phyloP scores from a whole-genome alignment of 148 eudicot genomes.

The Dysphania ambrosioides region DNA sequence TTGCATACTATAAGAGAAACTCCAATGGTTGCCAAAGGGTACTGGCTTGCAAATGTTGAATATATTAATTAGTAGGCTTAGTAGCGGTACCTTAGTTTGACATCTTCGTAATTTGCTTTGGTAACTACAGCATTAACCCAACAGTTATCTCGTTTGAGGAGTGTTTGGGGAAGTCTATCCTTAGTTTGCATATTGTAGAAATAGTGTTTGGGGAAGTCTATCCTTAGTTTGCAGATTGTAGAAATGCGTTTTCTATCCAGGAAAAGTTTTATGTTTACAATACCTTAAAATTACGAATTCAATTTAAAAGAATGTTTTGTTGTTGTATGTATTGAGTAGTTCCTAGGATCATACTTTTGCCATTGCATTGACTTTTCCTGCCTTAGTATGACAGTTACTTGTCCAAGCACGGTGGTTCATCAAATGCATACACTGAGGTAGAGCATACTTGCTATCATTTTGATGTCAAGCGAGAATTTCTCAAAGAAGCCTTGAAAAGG shows the following conservation, averaged over 20 bases:
- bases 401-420: conserved; percentile 96
- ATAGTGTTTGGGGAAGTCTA: background rate
- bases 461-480: conserved; percentile 83
- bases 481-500: conserved; percentile 66
- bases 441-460: conserved; percentile 96
- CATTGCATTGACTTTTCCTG: conserved; percentile 30
- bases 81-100: no score
- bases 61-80: no score
- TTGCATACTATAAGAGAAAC: background rate
- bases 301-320: background rate
- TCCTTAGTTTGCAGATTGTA: background rate
- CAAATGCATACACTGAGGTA: conserved; percentile 96
- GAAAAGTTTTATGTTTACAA: background rate
- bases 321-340: background rate
- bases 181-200: background rate
- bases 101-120: no score
- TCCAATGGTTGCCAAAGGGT: no score
- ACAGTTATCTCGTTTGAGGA: background rate
- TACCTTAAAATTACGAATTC: background rate
- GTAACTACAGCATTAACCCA: background rate
- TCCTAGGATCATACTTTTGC: background rate
- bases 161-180: background rate
- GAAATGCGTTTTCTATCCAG: no score
- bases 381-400: conserved; percentile 92
- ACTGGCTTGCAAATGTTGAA: no score